These are phyloP conservation scores for Pulveroboletus ravenelii DNA, from an alignment of 768 basidiomycete species.

Conservation along the genomic window DNA sequence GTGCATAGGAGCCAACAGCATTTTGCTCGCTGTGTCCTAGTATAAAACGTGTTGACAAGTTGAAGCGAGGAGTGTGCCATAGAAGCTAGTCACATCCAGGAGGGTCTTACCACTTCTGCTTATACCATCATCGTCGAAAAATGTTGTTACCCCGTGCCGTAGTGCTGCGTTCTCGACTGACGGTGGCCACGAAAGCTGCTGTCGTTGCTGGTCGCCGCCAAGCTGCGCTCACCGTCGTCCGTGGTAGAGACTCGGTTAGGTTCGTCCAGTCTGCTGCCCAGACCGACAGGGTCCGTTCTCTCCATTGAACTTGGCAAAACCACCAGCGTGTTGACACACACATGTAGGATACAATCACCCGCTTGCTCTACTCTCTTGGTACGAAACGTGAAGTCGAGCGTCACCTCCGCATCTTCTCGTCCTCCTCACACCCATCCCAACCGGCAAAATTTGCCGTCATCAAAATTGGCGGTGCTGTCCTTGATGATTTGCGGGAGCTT, in stretches of 20 bases:
- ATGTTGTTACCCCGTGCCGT: constrained; percentile 32
- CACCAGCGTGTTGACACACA: background rate
- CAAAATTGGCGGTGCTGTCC: constrained; percentile 95
- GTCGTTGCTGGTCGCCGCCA: constrained; percentile 42
- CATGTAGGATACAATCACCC: constrained; percentile 91
- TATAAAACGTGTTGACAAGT: background rate
- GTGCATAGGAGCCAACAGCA: constrained; percentile 21
- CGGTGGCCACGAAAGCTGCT: constrained; percentile 41
- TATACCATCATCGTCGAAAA: constrained; percentile 6
- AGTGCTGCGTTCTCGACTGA: constrained; percentile 24
- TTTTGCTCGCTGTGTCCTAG: constrained; percentile 2
- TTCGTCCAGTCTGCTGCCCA: constrained; percentile 61
- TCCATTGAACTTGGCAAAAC: background rate
- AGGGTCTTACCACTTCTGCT: background rate
- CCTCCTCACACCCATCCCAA: constrained; percentile 83
- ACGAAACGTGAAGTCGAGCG: constrained; percentile 97
- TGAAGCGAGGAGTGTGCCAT: background rate
- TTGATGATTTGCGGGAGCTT: constrained; percentile 88
- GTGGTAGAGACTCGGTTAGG: constrained; percentile 36
- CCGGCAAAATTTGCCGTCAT: constrained; percentile 96
- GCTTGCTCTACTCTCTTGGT: constrained; percentile 93
- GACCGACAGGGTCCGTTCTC: constrained; percentile 60
- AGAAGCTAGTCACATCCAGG: background rate
- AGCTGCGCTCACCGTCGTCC: constrained; percentile 37
- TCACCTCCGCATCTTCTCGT: constrained; percentile 96